Evolutionary conservation across 2,329 filamentous ascomycete genomes (phyloP).

Genomic region (Teratosphaeriaceae sp.): DNA sequence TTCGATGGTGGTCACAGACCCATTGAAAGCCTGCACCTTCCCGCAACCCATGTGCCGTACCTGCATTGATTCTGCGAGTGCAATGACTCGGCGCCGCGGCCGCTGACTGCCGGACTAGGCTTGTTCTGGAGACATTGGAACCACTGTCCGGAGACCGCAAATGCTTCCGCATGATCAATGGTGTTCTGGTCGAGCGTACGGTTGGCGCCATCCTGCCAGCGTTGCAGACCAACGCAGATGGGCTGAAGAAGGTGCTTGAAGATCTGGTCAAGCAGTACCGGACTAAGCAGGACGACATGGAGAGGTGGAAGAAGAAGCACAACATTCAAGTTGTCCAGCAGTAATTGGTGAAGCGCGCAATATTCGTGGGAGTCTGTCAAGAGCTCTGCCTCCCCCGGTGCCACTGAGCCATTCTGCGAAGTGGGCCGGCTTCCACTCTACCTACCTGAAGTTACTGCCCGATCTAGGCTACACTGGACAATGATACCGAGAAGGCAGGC

Average conservation of each 20-base stretch:
- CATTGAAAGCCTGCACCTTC: not conserved
- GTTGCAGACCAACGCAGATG: conserved; percentile 88
- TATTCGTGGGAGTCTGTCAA: no score
- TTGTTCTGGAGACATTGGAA: conserved; percentile 85
- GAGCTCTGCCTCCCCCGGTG: no score
- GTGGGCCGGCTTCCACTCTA: no score
- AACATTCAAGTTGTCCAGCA: conserved; percentile 82
- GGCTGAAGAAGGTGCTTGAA: conserved; percentile 86
- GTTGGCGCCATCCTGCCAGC: conserved; percentile 88
- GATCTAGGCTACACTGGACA: no score
- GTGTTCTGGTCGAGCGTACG: conserved; percentile 88
- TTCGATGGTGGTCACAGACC: not conserved
- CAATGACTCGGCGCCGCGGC: not conserved
- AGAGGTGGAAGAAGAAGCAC: conserved; percentile 98
- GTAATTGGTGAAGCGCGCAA: no score
- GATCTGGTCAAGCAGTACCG: conserved; percentile 97
- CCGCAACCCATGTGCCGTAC: not conserved
- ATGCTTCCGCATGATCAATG: conserved; percentile 98
- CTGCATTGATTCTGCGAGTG: not conserved
- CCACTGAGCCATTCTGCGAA: no score
- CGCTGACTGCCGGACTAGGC: conserved; percentile 45
- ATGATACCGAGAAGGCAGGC: no score
- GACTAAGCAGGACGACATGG: conserved; percentile 85
- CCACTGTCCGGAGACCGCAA: conserved; percentile 81
- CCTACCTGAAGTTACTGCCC: no score